These are phyloP conservation scores for Knufia petricola DNA, from an alignment of 2,329 filamentous ascomycete genomes.

Conservation along the genomic window DNA sequence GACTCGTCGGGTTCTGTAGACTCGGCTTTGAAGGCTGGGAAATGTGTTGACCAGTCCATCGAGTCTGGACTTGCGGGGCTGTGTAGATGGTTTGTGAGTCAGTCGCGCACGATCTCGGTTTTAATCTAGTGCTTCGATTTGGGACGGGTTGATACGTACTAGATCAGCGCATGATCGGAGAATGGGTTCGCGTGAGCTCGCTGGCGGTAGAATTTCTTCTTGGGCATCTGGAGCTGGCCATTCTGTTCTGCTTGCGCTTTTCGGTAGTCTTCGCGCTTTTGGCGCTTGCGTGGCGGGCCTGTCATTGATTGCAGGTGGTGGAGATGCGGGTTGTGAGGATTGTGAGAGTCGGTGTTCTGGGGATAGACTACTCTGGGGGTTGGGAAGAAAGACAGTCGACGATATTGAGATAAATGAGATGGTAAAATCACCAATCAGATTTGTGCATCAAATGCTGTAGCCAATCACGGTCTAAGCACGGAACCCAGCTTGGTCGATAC, in stretches of 20 bases:
- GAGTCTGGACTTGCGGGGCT: conserved; percentile 68
- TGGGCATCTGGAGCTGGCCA: conserved; percentile 54
- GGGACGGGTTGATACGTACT: conserved; percentile 49
- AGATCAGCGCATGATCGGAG: conserved; percentile 80
- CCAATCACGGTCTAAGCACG: no score
- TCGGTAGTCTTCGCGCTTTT: conserved; percentile 59
- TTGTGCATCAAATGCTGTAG: no score
- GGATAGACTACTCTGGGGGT: no score
- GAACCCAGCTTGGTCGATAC: background rate
- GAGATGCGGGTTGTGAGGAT: no score
- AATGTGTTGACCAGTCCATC: conserved; percentile 88
- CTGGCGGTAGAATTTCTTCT: conserved; percentile 94
- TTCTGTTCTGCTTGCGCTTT: conserved; percentile 34
- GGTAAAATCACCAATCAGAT: no score
- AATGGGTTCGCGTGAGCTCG: conserved; percentile 96
- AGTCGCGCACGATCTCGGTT: no score
- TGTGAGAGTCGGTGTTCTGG: no score
- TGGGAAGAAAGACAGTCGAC: no score
- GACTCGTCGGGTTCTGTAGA: conserved; percentile 20
- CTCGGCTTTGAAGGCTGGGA: conserved; percentile 57
- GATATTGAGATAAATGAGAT: no score
- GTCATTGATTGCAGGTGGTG: conserved; percentile 15
- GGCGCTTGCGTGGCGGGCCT: conserved; percentile 45
- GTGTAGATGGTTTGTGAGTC: conserved; percentile 6
- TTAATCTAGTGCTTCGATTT: no score